Base-by-base conservation (phyloP, 2,329 filamentous ascomycete genomes). In the Exophiala sp. region DNA sequence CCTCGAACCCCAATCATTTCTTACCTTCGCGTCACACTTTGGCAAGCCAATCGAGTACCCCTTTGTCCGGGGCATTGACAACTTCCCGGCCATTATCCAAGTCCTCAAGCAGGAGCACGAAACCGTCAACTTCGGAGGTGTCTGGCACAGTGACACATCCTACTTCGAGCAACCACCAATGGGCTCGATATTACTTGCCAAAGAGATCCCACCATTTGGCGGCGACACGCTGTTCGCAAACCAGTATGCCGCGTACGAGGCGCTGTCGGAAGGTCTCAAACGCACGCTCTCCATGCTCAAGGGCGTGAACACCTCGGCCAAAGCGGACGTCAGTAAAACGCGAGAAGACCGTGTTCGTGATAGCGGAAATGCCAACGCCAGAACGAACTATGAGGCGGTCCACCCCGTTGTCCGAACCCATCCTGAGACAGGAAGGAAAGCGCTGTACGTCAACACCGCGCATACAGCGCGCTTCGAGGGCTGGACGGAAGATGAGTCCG, bases 401-500 rank as follows among this genome's bases (percentile, higher is more conserved):
- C 68, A 70, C 52, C 68, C 68, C 9, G 55, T 69, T 11, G 65
- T 71, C 14, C 59, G 67, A 3, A 65, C 65, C 3, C 68, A 71
- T 60, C 69, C 68, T 1, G 65, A 63, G 29, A 71, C 69, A 0
- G 67, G 67, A 1, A 52, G 65, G 38, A 69, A 70, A 46, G 64
- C 67, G 1, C 59, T 71, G 2, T 71, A 65, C 39, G 66, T 71
- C 34, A 71, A 71, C 47, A 55, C 59, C 1, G 66, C 63, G 21
- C 69, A 68, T 52, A 69, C 65, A 14, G 64, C 63, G 16, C 61
- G 58, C 20, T 66, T 66, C 24, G 58, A 65, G 10, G 65, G 65
- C 8, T 62, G 63, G 59, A 65, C 64, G 3, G 59, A 65, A 34
- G 62, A 58, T 7, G 65, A 66, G 42, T 54, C 46, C n/a, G 63